Conservation (phyloP, 2,329 filamentous ascomycete genomes). For the Incumbomyces lentus region DNA sequence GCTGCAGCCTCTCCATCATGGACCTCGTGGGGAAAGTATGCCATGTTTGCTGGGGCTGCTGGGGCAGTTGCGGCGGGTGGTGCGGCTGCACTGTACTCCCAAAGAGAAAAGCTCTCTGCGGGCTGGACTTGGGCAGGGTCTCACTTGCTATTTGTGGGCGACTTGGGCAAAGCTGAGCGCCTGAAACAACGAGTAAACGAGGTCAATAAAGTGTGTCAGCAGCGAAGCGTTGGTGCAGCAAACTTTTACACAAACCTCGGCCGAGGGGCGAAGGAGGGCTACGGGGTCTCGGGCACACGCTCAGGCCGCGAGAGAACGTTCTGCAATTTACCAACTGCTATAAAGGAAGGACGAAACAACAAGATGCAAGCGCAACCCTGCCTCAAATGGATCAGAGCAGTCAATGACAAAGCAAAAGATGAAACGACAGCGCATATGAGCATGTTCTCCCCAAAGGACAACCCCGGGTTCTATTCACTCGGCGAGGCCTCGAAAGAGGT, state of each 20-base stretch:
- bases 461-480: slow-evolving; percentile 34
- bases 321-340: slow-evolving; percentile 58
- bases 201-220: slow-evolving; percentile 49
- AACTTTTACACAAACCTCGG: slow-evolving; percentile 85
- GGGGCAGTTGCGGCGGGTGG: slow-evolving; percentile 73
- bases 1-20: slow-evolving; percentile 45
- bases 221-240: slow-evolving; percentile 40
- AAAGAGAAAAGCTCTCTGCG: slow-evolving; percentile 66
- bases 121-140: slow-evolving; percentile 76
- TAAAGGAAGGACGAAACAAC: slow-evolving; percentile 15
- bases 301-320: slow-evolving; percentile 64
- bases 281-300: slow-evolving; percentile 39
- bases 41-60: slow-evolving; percentile 71
- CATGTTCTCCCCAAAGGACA: slow-evolving; percentile 37
- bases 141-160: slow-evolving; percentile 88
- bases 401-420: slow-evolving; percentile 70
- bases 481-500: slow-evolving; percentile 29
- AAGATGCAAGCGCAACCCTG: slow-evolving; percentile 24
- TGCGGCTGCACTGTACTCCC: slow-evolving; percentile 74
- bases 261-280: slow-evolving; percentile 45
- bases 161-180: slow-evolving; percentile 73
- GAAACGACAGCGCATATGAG: slow-evolving; percentile 68
- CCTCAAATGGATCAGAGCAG: slow-evolving; percentile 55
- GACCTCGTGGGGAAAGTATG: slow-evolving; percentile 75
- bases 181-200: slow-evolving; percentile 61